Evolutionary conservation across 2,329 filamentous ascomycete genomes (phyloP).

Genomic region (Dactylonectria macrodidyma): DNA sequence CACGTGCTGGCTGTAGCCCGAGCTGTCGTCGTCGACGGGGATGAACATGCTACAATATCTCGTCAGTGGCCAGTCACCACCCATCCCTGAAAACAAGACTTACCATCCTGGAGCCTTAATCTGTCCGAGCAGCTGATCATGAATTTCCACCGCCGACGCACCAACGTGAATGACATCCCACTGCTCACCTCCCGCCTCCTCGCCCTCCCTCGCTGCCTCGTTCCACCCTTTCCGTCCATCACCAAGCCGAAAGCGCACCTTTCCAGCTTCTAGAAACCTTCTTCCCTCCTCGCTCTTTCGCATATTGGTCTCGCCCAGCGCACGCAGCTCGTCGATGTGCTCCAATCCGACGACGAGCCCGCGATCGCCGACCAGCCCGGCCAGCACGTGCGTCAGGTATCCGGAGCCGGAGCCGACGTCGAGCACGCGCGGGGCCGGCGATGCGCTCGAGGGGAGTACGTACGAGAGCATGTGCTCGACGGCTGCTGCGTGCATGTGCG

Average conservation of each 20-base stretch:
- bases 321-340: slow-evolving; percentile 76
- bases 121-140: slow-evolving; percentile 81
- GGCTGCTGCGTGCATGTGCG: slow-evolving; percentile 74
- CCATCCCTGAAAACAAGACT: slow-evolving; percentile 34
- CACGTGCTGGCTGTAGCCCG: slow-evolving; percentile 72
- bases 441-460: slow-evolving; percentile 54
- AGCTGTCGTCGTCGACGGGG: slow-evolving; percentile 73
- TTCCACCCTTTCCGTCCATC: slow-evolving; percentile 80
- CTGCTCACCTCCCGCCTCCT: slow-evolving; percentile 64
- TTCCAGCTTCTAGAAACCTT: slow-evolving; percentile 72
- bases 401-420: slow-evolving; percentile 84
- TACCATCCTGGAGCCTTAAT: slow-evolving; percentile 81
- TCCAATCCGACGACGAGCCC: slow-evolving; percentile 79
- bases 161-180: slow-evolving; percentile 98
- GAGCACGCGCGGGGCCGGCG: slow-evolving; percentile 68
- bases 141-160: slow-evolving; percentile 83
- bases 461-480: slow-evolving; percentile 64
- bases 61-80: slow-evolving; percentile 32
- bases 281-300: slow-evolving; percentile 71
- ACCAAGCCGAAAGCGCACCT: slow-evolving; percentile 80
- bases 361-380: slow-evolving; percentile 76
- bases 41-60: slow-evolving; percentile 75
- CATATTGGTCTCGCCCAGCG: slow-evolving; percentile 77
- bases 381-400: slow-evolving; percentile 91
- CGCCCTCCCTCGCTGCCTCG: slow-evolving; percentile 59